These are phyloP conservation scores for Fragilaria crotonensis DNA, from an alignment of 108 stramenopile species.

Conservation along the genomic window DNA sequence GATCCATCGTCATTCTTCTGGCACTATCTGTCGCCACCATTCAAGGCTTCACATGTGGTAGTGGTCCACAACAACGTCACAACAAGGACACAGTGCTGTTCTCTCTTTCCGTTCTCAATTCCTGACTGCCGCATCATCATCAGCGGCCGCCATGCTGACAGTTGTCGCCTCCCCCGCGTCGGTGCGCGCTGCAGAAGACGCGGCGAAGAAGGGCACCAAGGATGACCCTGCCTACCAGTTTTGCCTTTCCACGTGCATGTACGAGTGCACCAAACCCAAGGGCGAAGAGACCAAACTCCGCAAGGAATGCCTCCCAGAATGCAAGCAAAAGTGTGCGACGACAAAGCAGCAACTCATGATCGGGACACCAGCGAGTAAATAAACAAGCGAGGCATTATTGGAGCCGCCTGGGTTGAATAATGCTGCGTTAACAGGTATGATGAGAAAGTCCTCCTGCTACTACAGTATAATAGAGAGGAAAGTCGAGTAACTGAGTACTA, in stretches of 20 bases:
- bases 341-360: conserved; percentile 56
- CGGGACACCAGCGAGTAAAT: conserved; percentile 21
- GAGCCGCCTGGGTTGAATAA: too few relatives aligned
- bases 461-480: too few relatives aligned
- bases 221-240: conserved; percentile 55
- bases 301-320: conserved; percentile 65
- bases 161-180: conserved; percentile 10
- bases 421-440: too few relatives aligned
- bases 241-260: conserved; percentile 56
- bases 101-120: not conserved
- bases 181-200: conserved; percentile 49
- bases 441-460: too few relatives aligned
- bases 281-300: conserved; percentile 56
- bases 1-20: too few relatives aligned
- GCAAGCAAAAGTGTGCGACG: conserved; percentile 61
- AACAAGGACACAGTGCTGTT: not conserved
- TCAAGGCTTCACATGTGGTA: too few relatives aligned
- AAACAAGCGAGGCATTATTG: too few relatives aligned
- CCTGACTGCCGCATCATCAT: not conserved
- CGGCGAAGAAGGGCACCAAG: conserved; percentile 58
- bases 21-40: too few relatives aligned
- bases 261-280: conserved; percentile 82
- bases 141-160: conserved; percentile 4
- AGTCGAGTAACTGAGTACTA: too few relatives aligned
- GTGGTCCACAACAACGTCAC: too few relatives aligned